Evolutionary conservation across 371 early-diverging fungal genomes (phyloP).

Genomic region (Mortierella sp.): DNA sequence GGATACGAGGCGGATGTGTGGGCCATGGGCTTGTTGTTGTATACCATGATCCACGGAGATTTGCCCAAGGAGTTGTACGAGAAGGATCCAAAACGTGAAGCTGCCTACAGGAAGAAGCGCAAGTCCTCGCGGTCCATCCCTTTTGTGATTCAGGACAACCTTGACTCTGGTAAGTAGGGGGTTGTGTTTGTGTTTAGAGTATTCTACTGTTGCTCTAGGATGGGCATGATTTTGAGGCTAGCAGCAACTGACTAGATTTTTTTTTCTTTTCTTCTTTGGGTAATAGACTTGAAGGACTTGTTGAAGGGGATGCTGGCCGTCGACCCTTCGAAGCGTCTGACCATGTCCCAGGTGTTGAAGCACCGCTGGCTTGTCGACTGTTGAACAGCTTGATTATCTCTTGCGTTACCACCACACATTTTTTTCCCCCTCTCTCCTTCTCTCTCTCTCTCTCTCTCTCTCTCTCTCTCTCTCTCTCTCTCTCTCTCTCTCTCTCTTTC

Average conservation of each 20-base stretch:
- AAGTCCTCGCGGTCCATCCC: slow-evolving; percentile 28
- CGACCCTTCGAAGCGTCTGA: slow-evolving; percentile 26
- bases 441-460: neutral
- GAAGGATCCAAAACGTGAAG: slow-evolving; percentile 19
- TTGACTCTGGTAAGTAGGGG: slow-evolving; percentile 28
- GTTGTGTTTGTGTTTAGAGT: neutral
- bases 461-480: neutral
- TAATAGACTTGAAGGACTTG: slow-evolving; percentile 31
- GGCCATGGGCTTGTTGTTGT: slow-evolving; percentile 41
- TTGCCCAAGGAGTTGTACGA: slow-evolving; percentile 38
- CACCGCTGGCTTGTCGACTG: slow-evolving; percentile 32
- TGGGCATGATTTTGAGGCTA: too few relatives aligned
- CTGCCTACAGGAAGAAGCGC: slow-evolving; percentile 30
- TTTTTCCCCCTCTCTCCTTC: neutral
- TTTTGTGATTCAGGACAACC: slow-evolving; percentile 26
- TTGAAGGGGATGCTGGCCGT: slow-evolving; percentile 39
- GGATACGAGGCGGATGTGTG: slow-evolving; percentile 50
- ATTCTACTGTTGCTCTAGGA: neutral
- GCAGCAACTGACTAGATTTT: neutral
- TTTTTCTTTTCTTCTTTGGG: neutral
- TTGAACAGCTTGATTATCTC: neutral
- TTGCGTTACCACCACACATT: neutral
- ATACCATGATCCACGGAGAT: slow-evolving; percentile 48
- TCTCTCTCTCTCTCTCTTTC: neutral
- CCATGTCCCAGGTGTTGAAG: slow-evolving; percentile 35